A percentile compares a stretch with the other conserved stretches of the same genome.
phyloP scores from a whole-genome alignment of 116 monocot species.

The Zostera marina region DNA sequence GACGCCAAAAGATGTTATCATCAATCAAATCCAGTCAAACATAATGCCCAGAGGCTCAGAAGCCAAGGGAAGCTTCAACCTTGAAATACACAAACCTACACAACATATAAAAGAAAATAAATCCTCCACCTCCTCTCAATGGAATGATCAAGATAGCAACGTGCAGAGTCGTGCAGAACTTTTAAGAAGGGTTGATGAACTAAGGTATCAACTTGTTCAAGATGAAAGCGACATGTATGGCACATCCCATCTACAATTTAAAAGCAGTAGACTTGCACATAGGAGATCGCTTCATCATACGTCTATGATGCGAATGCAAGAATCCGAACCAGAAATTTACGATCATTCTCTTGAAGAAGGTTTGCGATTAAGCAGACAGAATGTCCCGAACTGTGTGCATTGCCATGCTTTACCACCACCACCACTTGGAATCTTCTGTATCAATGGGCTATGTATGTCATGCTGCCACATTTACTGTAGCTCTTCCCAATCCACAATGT shows the following conservation, averaged over 20 bases:
- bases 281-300: neutral
- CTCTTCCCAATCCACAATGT: neutral
- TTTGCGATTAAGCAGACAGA: neutral
- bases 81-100: neutral
- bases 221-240: neutral
- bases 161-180: conserved; percentile 3
- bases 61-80: neutral
- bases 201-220: conserved; percentile 8
- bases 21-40: neutral
- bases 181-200: conserved; percentile 9
- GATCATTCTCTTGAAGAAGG: neutral
- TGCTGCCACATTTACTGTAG: conserved; percentile 6
- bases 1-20: neutral
- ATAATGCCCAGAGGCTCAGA: neutral
- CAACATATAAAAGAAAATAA: neutral
- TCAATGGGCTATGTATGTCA: conserved; percentile 3
- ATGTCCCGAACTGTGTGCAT: neutral
- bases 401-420: conserved; percentile 1
- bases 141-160: neutral
- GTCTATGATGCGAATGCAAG: neutral
- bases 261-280: neutral
- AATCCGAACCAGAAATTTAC: neutral
- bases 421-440: neutral
- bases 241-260: neutral
- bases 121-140: neutral